Conservation (phyloP, 768 basidiomycete species). For the Omphalotus guepiniiformis region DNA sequence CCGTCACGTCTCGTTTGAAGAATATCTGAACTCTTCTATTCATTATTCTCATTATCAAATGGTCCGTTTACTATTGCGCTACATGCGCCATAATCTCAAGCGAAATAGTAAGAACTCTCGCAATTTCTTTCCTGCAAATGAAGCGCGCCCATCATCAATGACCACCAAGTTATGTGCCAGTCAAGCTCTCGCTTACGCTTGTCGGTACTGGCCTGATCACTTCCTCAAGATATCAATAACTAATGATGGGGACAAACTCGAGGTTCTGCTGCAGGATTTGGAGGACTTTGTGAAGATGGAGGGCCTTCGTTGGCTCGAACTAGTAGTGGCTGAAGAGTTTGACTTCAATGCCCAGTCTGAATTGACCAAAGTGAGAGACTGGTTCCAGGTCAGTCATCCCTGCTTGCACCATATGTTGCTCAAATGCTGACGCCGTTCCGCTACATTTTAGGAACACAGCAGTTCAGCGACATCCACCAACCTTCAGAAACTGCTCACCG, state of each 20-base stretch:
- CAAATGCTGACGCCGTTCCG: no score
- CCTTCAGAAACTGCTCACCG: not conserved
- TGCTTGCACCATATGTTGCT: no score
- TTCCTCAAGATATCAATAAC: not conserved
- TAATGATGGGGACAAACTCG: not conserved
- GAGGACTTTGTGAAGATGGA: not conserved
- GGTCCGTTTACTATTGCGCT: not conserved
- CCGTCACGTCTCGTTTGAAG: not conserved
- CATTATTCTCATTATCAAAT: not conserved
- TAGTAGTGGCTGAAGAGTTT: no score
- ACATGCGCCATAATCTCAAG: not conserved
- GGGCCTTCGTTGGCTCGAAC: slow-evolving; percentile 5
- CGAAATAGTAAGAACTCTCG: no score
- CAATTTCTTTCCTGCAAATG: no score
- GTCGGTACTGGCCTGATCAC: slow-evolving; percentile 4
- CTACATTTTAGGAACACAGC: no score
- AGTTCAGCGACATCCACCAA: no score
- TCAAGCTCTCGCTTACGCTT: not conserved
- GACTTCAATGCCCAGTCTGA: no score
- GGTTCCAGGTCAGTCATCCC: no score
- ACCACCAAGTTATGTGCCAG: not conserved
- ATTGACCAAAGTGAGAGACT: no score
- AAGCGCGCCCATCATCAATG: no score
- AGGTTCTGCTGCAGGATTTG: not conserved
- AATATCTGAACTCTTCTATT: not conserved